These are phyloP conservation scores for Tolypocladium guangdongense DNA, from an alignment of 2,329 filamentous ascomycete genomes.

Conservation along the genomic window DNA sequence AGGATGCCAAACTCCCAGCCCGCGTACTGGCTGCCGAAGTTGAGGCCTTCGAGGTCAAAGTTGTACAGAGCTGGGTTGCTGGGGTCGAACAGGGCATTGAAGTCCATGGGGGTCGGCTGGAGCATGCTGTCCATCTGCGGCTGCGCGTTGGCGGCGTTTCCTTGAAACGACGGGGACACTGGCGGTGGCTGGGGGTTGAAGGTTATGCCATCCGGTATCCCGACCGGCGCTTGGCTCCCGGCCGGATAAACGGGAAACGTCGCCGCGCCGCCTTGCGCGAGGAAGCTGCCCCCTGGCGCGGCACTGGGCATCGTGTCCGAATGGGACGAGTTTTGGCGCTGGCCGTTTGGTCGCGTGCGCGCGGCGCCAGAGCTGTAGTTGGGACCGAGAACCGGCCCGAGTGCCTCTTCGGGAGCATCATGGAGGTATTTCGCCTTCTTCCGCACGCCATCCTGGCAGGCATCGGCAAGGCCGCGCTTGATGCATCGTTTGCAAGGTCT, in stretches of 20 bases:
- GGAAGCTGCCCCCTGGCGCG: slow-evolving; percentile 33
- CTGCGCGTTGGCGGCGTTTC: slow-evolving; percentile 36
- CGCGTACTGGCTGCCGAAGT: slow-evolving; percentile 89
- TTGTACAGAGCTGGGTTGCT: slow-evolving; percentile 91
- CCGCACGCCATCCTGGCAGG: slow-evolving; percentile 89
- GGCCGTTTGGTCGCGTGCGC: slow-evolving; percentile 32
- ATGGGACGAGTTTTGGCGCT: slow-evolving; percentile 35
- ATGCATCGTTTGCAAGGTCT: slow-evolving; percentile 89
- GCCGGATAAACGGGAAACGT: slow-evolving; percentile 41
- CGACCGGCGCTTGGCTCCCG: slow-evolving; percentile 32
- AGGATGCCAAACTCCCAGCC: slow-evolving; percentile 94
- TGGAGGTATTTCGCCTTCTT: slow-evolving; percentile 99
- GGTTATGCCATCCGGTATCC: slow-evolving; percentile 35
- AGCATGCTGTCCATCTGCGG: slow-evolving; percentile 37
- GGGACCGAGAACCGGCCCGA: slow-evolving; percentile 73
- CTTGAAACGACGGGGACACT: slow-evolving; percentile 61
- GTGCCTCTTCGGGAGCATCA: slow-evolving; percentile 81
- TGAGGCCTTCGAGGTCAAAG: slow-evolving; percentile 82
- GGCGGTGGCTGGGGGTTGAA: slow-evolving; percentile 63
- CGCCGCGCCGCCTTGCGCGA: slow-evolving; percentile 32
- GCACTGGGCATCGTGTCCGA: slow-evolving; percentile 31
- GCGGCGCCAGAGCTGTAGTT: slow-evolving; percentile 51
- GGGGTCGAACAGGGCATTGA: slow-evolving; percentile 67
- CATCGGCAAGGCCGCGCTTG: slow-evolving; percentile 81
- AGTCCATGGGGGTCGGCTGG: slow-evolving; percentile 38